Evolutionary conservation across 2,329 filamentous ascomycete genomes (phyloP).

Genomic region (Coleophoma crateriformis): DNA sequence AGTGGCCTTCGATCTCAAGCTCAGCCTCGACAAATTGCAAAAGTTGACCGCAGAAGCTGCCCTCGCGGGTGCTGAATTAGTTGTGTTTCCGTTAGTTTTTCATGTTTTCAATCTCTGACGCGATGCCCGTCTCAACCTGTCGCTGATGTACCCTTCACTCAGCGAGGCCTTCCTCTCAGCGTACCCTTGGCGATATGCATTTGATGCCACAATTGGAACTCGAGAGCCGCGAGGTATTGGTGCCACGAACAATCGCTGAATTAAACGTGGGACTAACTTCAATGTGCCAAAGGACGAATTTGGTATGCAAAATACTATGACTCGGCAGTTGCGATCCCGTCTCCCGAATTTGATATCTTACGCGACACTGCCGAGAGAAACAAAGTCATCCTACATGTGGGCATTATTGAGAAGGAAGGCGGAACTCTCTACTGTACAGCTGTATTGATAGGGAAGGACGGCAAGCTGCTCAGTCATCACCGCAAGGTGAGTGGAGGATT

Average conservation of each 20-base stretch:
- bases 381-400: slow-evolving; percentile 29
- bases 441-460: slow-evolving; percentile 30
- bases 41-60: slow-evolving; percentile 30
- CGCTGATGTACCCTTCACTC: not conserved
- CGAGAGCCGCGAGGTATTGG: slow-evolving; percentile 31
- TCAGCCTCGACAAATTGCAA: slow-evolving; percentile 30
- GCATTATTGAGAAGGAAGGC: slow-evolving; percentile 34
- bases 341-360: slow-evolving; percentile 30
- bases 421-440: slow-evolving; percentile 35
- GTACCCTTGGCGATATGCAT: slow-evolving; percentile 36
- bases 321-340: slow-evolving; percentile 32
- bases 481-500: slow-evolving; percentile 26
- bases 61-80: slow-evolving; percentile 29
- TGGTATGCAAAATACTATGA: slow-evolving; percentile 36
- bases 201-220: slow-evolving; percentile 35
- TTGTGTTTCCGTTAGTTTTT: slow-evolving; percentile 31
- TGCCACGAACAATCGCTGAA: not conserved
- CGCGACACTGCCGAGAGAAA: slow-evolving; percentile 28
- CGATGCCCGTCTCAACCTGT: not conserved
- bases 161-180: slow-evolving; percentile 35
- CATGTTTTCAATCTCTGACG: slow-evolving; percentile 6
- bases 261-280: slow-evolving; percentile 1
- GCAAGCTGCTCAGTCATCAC: slow-evolving; percentile 29
- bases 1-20: slow-evolving; percentile 31
- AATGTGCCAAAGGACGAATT: slow-evolving; percentile 25